Base-by-base conservation (phyloP, 345 rosid species). In the Passiflora organensis region DNA sequence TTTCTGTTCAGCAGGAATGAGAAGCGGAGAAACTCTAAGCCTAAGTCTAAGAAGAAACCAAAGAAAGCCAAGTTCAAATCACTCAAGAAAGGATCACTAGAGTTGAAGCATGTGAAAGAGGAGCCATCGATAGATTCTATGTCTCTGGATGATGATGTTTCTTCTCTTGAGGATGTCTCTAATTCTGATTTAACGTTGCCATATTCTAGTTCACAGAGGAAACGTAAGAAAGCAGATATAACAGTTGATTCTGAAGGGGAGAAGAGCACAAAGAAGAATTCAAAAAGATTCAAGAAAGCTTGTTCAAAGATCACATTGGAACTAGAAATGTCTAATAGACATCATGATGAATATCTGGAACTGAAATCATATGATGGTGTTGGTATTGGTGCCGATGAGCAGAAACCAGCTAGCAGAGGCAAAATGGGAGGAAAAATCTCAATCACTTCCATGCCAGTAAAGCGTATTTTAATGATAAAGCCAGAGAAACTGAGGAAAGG, bases 41-140 rank as follows among this genome's bases (percentile, higher is more conserved):
- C 89, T 3, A 94, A 82, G 80, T 69, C 91, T 65, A 94, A 85
- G 82, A 94, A 89, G 78, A 94, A 82, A 76, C 63, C 78, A 14
- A 94, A 87, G 81, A 94, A 94, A 78, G 78, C 95, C 36, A 94
- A 87, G 76, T 89, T 76, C 72, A 94, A 85, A 66, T 94, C 96
- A 62, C 75, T 89, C 62, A 89, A 87, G 80, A 94, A 85, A 67
- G 93, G 88, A 64, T 76, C 96, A 46, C 66, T 89, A 48, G 93
- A 78, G 62, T 41, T 70, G 53, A 83, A 79, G 71, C 73, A 66
- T 43, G 74, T 71, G 51, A 83, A 85, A 76, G 67, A 69, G 63
- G 84, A 78, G 56, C 49, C 64, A 50, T 66, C 72, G 22, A 51
- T 49, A 18, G 86, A 86, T 45, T 64, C 77, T 58, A 63, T 64